A percentile compares a stretch with the other conserved stretches of the same genome.
phyloP scores from a whole-genome alignment of 2,329 filamentous ascomycete species.

The Exophiala oligosperma region DNA sequence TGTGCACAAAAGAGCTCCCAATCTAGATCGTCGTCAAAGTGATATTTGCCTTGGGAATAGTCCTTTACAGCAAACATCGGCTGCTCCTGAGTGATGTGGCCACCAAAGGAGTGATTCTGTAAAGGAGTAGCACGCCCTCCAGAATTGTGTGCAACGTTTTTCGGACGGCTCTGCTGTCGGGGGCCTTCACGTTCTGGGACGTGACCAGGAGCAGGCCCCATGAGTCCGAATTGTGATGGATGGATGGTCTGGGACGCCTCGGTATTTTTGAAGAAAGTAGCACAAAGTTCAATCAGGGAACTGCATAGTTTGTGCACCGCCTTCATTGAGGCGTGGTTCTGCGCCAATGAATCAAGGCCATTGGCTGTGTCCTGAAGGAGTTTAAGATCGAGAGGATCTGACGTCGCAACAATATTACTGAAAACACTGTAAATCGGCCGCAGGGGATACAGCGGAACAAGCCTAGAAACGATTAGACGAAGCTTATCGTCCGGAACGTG shows the following conservation, averaged over 20 bases:
- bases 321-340: background rate
- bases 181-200: background rate
- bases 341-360: background rate
- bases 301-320: background rate
- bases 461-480: background rate
- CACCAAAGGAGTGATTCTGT: background rate
- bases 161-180: background rate
- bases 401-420: conserved; percentile 1
- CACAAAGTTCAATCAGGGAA: background rate
- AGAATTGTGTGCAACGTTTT: background rate
- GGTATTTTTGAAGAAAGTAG: background rate
- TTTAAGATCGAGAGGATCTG: background rate
- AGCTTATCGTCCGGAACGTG: background rate
- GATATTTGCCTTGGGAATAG: background rate
- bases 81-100: background rate
- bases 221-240: background rate
- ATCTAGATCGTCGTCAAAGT: background rate
- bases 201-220: background rate
- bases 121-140: background rate
- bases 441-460: background rate
- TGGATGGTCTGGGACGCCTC: background rate
- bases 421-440: background rate
- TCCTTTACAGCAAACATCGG: background rate
- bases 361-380: conserved; percentile 1
- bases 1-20: conserved; percentile 1